Evolutionary conservation across 345 rosid species (phyloP).

Genomic region (Populus nigra): DNA sequence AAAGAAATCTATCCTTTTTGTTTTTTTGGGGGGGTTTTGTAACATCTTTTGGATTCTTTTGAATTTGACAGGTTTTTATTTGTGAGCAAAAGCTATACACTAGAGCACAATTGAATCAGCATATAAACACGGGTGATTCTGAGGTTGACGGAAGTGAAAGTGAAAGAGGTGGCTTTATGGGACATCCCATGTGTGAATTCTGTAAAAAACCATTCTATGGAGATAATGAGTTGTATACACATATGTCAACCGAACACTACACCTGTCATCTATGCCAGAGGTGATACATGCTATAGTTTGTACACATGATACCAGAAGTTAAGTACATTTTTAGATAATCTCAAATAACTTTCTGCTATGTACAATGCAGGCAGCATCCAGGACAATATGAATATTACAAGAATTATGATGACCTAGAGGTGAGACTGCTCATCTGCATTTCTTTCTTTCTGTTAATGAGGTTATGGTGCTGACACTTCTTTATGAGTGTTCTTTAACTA

Average conservation of each 20-base stretch:
- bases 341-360: not conserved
- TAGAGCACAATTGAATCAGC: constrained; percentile 80
- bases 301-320: not conserved
- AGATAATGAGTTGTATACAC: constrained; percentile 83
- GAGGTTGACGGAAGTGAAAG: constrained; percentile 95
- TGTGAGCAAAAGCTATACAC: constrained; percentile 87
- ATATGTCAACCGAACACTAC: constrained; percentile 90
- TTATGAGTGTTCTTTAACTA: not conserved
- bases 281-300: constrained; percentile 27
- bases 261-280: constrained; percentile 95
- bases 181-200: constrained; percentile 94
- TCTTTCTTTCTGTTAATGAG: not conserved
- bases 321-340: not conserved
- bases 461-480: not conserved
- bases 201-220: constrained; percentile 87
- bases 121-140: constrained; percentile 80
- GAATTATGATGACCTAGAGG: constrained; percentile 94
- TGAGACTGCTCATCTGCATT: constrained; percentile 18
- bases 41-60: constrained; percentile 12
- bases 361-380: constrained; percentile 71
- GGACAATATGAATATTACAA: constrained; percentile 86
- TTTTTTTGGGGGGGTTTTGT: not conserved
- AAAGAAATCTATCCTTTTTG: not conserved
- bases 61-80: constrained; percentile 62
- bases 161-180: constrained; percentile 93